These are phyloP conservation scores for Venturia oleaginea DNA, from an alignment of 2,329 filamentous ascomycete species.

Conservation along the genomic window DNA sequence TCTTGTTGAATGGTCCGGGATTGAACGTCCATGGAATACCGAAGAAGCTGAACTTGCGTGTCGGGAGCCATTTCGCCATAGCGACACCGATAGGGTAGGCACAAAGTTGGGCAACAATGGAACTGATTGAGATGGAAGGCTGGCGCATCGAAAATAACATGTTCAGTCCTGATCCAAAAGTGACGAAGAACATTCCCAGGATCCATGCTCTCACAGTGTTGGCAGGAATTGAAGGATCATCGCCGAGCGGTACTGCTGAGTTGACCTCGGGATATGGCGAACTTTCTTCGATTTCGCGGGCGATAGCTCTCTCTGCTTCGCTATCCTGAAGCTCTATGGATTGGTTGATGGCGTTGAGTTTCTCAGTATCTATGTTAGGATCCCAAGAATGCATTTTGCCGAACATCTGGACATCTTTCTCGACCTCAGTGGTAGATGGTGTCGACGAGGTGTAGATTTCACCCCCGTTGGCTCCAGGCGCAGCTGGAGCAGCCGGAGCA, in stretches of 20 bases:
- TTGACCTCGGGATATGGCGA: slow-evolving; percentile 18
- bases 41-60: slow-evolving; percentile 41
- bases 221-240: slow-evolving; percentile 13
- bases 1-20: slow-evolving; percentile 60
- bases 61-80: slow-evolving; percentile 50
- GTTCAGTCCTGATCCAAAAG: slow-evolving; percentile 37
- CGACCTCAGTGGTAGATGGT: neutral
- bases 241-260: slow-evolving; percentile 13
- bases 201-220: slow-evolving; percentile 16
- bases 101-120: slow-evolving; percentile 55
- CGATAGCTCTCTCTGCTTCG: slow-evolving; percentile 22
- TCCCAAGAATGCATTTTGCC: slow-evolving; percentile 11
- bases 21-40: slow-evolving; percentile 52
- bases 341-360: slow-evolving; percentile 16
- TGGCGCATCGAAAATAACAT: slow-evolving; percentile 55
- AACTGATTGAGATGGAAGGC: slow-evolving; percentile 51
- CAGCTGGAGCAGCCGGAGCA: neutral
- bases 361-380: slow-evolving; percentile 12
- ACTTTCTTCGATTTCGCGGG: slow-evolving; percentile 16
- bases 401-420: neutral
- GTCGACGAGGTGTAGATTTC: neutral
- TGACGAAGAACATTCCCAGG: slow-evolving; percentile 14
- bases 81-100: slow-evolving; percentile 54
- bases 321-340: slow-evolving; percentile 18
- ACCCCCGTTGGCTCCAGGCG: neutral